These are phyloP conservation scores for Tolypocladium sp. DNA, from an alignment of 2,329 filamentous ascomycete genomes.

Conservation along the genomic window DNA sequence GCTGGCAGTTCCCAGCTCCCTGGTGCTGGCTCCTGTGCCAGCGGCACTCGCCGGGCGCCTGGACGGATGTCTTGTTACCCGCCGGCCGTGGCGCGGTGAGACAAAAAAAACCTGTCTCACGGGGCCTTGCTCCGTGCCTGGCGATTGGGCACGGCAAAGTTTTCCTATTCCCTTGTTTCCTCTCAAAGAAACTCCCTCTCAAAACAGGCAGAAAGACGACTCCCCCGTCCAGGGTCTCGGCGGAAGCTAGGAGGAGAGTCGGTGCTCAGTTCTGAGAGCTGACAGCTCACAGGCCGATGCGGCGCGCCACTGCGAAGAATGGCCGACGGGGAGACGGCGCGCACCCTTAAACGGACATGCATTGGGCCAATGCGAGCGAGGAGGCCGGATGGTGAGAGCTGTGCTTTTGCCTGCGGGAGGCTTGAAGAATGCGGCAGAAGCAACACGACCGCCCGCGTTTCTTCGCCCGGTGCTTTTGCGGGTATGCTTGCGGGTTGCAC, in stretches of 20 bases:
- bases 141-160: background rate
- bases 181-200: background rate
- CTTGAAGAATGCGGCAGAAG: background rate
- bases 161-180: background rate
- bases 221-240: background rate
- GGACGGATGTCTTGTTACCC: background rate
- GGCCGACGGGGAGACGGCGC: background rate
- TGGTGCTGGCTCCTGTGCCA: background rate
- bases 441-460: background rate
- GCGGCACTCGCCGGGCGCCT: background rate
- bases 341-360: background rate
- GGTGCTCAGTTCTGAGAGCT: background rate
- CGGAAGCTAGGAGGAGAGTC: background rate
- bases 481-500: background rate
- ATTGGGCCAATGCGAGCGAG: background rate
- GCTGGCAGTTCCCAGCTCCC: too few relatives aligned
- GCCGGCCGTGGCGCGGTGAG: background rate
- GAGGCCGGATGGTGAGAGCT: background rate
- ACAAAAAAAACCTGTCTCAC: background rate
- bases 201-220: background rate
- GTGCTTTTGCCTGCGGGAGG: background rate
- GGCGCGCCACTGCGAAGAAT: background rate
- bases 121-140: background rate
- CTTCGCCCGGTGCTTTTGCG: background rate
- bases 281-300: background rate